Base-by-base conservation (phyloP, 352 stramenopile genomes). In the Phytophthora citricola region DNA sequence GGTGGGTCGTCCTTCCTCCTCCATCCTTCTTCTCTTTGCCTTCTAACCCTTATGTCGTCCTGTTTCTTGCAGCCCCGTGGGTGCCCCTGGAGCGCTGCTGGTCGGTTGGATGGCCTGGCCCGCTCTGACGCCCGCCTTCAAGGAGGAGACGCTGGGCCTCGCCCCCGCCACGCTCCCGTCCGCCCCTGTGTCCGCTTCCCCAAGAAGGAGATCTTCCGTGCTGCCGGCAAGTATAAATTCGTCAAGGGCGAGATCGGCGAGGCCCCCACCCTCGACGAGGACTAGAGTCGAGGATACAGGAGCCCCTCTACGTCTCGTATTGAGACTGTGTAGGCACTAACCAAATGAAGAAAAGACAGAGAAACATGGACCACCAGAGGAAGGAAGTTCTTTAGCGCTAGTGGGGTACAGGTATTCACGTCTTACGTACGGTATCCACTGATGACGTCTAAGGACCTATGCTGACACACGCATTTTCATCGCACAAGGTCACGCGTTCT, bases 161-260 rank as follows among this genome's bases (percentile, higher is more conserved):
- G 79, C 73, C 65, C 51, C 79, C 5, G 47, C 68, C 12, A 20
- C 47, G 31, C 65, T 64, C 9, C 57, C 75, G 11, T 51, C 63
- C 12, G 60, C 63, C 11, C 58, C 64, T 38, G 69, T 73, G n/a
- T 67, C 75, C 2, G 65, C 53, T 1, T 51, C 53, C 20, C 52
- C 5, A 61, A 71, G 49, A 55, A 68, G 45, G 31, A 65, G 24
- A 63, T 85, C 22, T 91, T 93, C 72, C 69, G 69, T 45, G 60
- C 63, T 27, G 61, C 66, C 31, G 83, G 82, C 78, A 92, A 91
- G 86, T 92, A 90, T 83, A 94, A 93, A 71, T 94, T 81, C 66
- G 70, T 86, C 51, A 79, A 79, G 58, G 71, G 43, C 38, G 86
- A 94, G 77, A 82, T 94, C 50, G 86, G 86, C 32, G 86, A 92